Evolutionary conservation across 208 protist species (phyloP), one percentile per base, ranked within the genome.

Genomic region (Crithidia expoeki): DNA sequence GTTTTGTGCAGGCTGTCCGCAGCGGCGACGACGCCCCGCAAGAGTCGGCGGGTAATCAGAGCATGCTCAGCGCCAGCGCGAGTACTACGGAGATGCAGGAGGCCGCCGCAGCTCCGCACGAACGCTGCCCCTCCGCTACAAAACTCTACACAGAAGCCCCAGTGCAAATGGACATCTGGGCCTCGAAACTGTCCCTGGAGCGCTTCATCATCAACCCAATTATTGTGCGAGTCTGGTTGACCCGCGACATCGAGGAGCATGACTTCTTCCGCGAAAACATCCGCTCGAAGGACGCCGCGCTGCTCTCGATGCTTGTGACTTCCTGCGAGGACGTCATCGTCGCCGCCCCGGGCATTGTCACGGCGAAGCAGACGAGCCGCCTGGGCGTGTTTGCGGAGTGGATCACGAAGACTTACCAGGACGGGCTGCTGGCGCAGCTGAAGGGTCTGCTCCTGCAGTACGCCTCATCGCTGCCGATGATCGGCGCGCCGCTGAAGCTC

Each of bases 161-260:
- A 23, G 53, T 79, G 50, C 74, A 83, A 63, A 79, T 88, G 4
- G 84, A 89, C 59, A 65, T 84, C 14, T 81, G 86, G 86, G 77
- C 80, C 21, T 90, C 85, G 49, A 80, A 69, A 56, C 55, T 97
- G 42, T 80, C 88, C 53, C 21, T 97, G n/a, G 84, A 93, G 50
- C 76, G 83, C n/a, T 84, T 97, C 62, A 89, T 97, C 53, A 80
- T 95, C 28, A 94, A 97, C 80, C 92, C 92, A 10, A 76, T 97
- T 25, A 52, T 90, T 19, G 49, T 95, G 30, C 92, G 89, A 14
- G 58, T 97, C 30, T 97, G 92, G 92, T 80, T 94, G 40, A 83
- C 81, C 2, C 89, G 92, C 6, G 90, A 95, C 49, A 65, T 55
- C 11, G 87, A 86, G 23, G 86, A 85, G 36, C 76, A 87, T 68